Base-by-base conservation (phyloP, 164 flowering plant species). In the Piper longum region DNA sequence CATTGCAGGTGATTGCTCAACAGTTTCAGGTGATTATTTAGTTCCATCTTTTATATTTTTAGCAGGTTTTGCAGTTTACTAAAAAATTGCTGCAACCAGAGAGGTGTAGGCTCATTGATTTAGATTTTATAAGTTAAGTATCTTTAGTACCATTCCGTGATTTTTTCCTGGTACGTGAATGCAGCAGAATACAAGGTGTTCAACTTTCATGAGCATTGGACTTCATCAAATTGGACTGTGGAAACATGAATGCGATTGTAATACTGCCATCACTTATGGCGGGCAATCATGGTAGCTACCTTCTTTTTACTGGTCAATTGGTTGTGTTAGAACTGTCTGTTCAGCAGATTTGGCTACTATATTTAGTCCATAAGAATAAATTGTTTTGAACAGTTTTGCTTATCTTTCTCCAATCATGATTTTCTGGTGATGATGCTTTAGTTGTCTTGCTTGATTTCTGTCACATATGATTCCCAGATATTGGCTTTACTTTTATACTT, bases 161-260 rank as follows among this genome's bases (percentile, higher is more conserved):
- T 26, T 26, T 26, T 26, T 26, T 26, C 36, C 69, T 83, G 91
- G 66, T 86, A 6, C 69, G 63, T 67, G 85, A 76, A 66, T 48
- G 52, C 81, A 80, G 71, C 67, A 41, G 65, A 82, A 71, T 72
- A 78, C 74, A 16, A 73, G 86, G 61, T 92, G 98, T 75, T 85
- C 88, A 7, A 82, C 89, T 74, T 72, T 91, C 63, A 72, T 62
- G 59, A 73, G 73, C 61, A 78, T 77, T 59, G 81, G 82, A 56
- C 69, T 89, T 65, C 95, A 89, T 72, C 69, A 64, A 55, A 59
- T 76, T 54, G 95, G 95, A 74, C 81, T 92, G 87, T 92, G 98
- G 98, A 74, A 57, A 59, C 70, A 51, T 70, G 98, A 92, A 75
- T 92, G 98, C 70, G 16, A 62, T 59, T 92, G 96, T 55, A 75